These are phyloP conservation scores for Candida fluviatilis DNA, from an alignment of 805 yeast species.

Conservation along the genomic window DNA sequence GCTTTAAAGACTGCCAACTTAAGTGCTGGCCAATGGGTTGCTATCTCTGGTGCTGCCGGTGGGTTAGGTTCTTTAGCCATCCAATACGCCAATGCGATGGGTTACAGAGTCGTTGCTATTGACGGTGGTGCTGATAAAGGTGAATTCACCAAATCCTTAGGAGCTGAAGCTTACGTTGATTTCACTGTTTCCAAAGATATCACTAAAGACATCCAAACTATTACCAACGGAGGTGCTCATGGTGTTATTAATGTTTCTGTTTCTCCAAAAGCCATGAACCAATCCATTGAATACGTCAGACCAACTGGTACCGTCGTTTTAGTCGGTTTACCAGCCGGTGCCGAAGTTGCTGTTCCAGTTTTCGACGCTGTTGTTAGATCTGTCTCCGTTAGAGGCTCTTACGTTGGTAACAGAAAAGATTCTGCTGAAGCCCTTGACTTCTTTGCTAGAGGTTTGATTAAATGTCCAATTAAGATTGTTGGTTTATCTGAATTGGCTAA, in stretches of 20 bases:
- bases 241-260: conserved; percentile 75
- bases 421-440: conserved; percentile 77
- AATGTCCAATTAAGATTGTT: conserved; percentile 70
- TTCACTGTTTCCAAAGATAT: conserved; percentile 54
- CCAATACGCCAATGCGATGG: conserved; percentile 78
- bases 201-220: conserved; percentile 49
- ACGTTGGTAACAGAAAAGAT: conserved; percentile 88
- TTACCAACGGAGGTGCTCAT: conserved; percentile 72
- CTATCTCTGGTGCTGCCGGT: conserved; percentile 77
- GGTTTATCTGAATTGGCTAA: conserved; percentile 67
- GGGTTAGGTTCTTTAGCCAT: conserved; percentile 73
- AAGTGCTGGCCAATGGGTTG: conserved; percentile 70
- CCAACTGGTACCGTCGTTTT: conserved; percentile 30
- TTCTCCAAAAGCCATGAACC: conserved; percentile 61
- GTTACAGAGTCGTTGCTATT: conserved; percentile 64
- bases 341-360: conserved; percentile 65
- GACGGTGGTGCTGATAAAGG: conserved; percentile 68
- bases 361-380: conserved; percentile 72
- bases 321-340: conserved; percentile 80
- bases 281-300: conserved; percentile 48
- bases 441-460: conserved; percentile 66
- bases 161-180: conserved; percentile 63
- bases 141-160: conserved; percentile 50
- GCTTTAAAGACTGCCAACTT: conserved; percentile 78
- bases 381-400: conserved; percentile 71